Evolutionary conservation across 345 rosid species (phyloP), one percentile per base, ranked within the genome.

Genomic region (Hibiscus trionum): DNA sequence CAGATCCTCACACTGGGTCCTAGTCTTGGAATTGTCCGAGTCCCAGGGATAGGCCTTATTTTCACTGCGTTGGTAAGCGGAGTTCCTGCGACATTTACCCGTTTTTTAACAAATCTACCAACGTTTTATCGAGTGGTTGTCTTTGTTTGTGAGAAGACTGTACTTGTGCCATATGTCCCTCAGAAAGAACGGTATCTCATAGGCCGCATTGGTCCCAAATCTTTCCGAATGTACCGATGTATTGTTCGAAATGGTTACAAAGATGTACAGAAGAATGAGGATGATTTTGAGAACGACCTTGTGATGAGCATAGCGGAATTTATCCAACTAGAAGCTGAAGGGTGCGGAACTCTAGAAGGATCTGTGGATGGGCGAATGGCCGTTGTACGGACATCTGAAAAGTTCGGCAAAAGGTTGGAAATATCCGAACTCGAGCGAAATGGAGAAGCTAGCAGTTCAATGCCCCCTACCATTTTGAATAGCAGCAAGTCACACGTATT

Each of bases 21-120:
- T 47, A 91, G 90, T 78, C 97, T 95, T 0, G 98, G 98, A 49
- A 83, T 92, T 39, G 84, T 95, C 65, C 86, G 92, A 78, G 87
- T 90, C 73, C 99, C 98, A 0, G 99, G 98, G 58, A 95, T 95
- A 39, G 98, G 98, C 65, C 93, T 95, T 53, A 80, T 95, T 79
- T 95, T 86, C 78, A 88, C 99, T 0, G 93, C 86, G 76, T 84
- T 92, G 33, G 93, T 90, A 12, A 86, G 80, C 26, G 96, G 98
- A 21, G 82, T 95, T 76, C 98, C 99, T 0, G 80, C 91, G 58
- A 83, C 96, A 4, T 89, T 95, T 82, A 83, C 91, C 70, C 93
- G 88, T 75, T 95, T 95, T 79, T 80, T 95, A 35, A 85, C 91
- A 67, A 87, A 91, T 80, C 80, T 92, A 68, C 99, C 98, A 0